phyloP scores from a whole-genome alignment of 306 rosid species.

The Rosa chinensis region DNA sequence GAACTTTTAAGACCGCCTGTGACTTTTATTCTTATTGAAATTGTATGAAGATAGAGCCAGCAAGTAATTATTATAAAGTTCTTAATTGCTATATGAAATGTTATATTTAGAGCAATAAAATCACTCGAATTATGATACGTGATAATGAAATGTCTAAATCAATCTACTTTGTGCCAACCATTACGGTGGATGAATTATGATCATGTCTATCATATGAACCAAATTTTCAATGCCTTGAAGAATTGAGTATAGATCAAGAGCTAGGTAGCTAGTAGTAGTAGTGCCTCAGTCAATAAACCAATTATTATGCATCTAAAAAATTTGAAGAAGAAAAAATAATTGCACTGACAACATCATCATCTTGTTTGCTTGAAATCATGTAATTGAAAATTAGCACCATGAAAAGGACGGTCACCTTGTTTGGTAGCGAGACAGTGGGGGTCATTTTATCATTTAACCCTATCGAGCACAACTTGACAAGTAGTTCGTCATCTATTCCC shows the following conservation, averaged over 20 bases:
- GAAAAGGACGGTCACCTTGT: slow-evolving; percentile 30
- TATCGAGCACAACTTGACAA: slow-evolving; percentile 6
- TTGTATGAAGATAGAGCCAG: too few relatives aligned
- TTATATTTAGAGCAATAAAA: too few relatives aligned
- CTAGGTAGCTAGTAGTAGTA: background rate
- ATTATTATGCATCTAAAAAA: slow-evolving; percentile 2
- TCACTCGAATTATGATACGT: too few relatives aligned
- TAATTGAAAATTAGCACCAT: slow-evolving; percentile 1
- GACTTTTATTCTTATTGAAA: too few relatives aligned
- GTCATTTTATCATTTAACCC: slow-evolving; percentile 11
- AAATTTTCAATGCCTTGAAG: background rate
- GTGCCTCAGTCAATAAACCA: slow-evolving; percentile 18
- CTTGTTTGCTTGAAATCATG: slow-evolving; percentile 14
- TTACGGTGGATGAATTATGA: background rate
- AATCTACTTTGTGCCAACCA: slow-evolving; percentile 15
- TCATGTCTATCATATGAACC: background rate
- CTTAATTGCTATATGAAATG: too few relatives aligned
- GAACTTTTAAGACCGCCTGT: too few relatives aligned
- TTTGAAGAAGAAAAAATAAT: background rate
- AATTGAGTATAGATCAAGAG: background rate
- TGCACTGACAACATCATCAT: slow-evolving; percentile 7
- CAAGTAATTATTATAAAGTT: too few relatives aligned
- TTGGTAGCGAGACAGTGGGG: slow-evolving; percentile 5
- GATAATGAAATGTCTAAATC: background rate
- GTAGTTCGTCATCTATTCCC: slow-evolving; percentile 21